Conservation (phyloP, 495 filamentous ascomycete genomes). For the Sordaria brevicollis region DNA sequence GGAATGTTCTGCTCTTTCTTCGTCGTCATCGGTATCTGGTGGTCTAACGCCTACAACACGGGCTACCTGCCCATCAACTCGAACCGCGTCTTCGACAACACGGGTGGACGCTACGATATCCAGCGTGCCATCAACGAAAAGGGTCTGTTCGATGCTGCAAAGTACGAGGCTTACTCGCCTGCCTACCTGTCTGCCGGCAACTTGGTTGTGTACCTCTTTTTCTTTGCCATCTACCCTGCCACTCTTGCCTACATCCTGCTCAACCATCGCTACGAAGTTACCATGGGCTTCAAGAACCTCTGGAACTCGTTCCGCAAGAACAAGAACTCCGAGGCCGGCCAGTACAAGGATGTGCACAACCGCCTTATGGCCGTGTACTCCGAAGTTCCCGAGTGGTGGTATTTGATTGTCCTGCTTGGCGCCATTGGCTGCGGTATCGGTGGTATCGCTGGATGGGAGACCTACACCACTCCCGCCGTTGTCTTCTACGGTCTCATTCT, state of each 20-base stretch:
- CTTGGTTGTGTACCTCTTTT: slow-evolving; percentile 23
- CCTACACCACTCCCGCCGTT: slow-evolving; percentile 26
- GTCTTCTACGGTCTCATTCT: slow-evolving; percentile 28
- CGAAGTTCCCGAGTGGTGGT: slow-evolving; percentile 32
- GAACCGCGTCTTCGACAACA: slow-evolving; percentile 26
- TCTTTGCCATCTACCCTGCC: slow-evolving; percentile 29
- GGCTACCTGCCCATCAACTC: slow-evolving; percentile 28
- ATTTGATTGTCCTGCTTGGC: slow-evolving; percentile 14
- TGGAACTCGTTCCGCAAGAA: slow-evolving; percentile 17
- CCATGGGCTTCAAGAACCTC: slow-evolving; percentile 22
- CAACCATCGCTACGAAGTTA: slow-evolving; percentile 28
- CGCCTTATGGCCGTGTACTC: slow-evolving; percentile 25
- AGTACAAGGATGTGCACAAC: slow-evolving; percentile 27
- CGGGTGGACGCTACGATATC: slow-evolving; percentile 22
- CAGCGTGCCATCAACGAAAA: slow-evolving; percentile 17
- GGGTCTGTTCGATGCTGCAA: slow-evolving; percentile 21
- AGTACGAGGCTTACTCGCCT: slow-evolving; percentile 28
- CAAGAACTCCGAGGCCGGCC: slow-evolving; percentile 1
- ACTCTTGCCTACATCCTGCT: slow-evolving; percentile 22
- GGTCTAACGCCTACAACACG: slow-evolving; percentile 23
- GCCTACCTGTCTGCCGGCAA: slow-evolving; percentile 24
- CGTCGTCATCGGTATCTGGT: slow-evolving; percentile 25
- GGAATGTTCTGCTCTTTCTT: slow-evolving; percentile 15
- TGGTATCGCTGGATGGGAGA: slow-evolving; percentile 24
- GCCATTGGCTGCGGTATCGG: slow-evolving; percentile 22